A percentile compares a stretch with the other conserved stretches of the same genome.
Conservation (phyloP, 106 monocot genomes). For the Narthecium ossifragum region DNA sequence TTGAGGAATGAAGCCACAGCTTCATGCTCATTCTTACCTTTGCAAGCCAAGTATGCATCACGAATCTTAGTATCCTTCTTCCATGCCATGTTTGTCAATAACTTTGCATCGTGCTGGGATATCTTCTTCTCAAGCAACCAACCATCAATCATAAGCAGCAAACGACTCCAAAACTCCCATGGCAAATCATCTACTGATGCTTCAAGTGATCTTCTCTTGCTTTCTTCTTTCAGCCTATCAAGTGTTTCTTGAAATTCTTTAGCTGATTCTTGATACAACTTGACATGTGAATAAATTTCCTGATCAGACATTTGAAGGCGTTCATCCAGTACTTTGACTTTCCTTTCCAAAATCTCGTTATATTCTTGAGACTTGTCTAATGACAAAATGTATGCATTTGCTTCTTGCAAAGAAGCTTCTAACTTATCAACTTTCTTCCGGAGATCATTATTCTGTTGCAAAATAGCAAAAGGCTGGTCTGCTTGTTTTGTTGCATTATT, state of each 20-base stretch:
- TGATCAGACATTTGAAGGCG: constrained; percentile 56
- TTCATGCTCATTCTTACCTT: constrained; percentile 48
- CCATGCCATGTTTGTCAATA: constrained; percentile 75
- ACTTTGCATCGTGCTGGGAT: constrained; percentile 47
- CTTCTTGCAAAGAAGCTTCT: constrained; percentile 42
- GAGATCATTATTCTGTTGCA: constrained; percentile 52
- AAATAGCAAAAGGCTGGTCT: constrained; percentile 27
- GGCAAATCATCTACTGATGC: constrained; percentile 47
- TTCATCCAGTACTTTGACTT: constrained; percentile 59
- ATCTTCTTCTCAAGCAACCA: constrained; percentile 95
- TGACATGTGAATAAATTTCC: constrained; percentile 53
- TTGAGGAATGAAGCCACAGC: constrained; percentile 55
- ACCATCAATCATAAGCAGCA: constrained; percentile 64
- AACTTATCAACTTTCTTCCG: constrained; percentile 46
- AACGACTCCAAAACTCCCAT: constrained; percentile 71
- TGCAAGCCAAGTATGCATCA: constrained; percentile 67
- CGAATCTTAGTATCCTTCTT: constrained; percentile 56
- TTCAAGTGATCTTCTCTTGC: constrained; percentile 24
- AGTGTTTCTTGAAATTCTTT: constrained; percentile 64
- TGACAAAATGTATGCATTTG: constrained; percentile 32
- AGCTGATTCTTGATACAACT: constrained; percentile 64
- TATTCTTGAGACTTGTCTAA: constrained; percentile 30
- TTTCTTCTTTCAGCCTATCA: constrained; percentile 51
- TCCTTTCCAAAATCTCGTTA: constrained; percentile 49
- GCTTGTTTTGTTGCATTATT: constrained; percentile 32